Evolutionary conservation across 306 rosid genomes (phyloP), one percentile per base, ranked within the genome.

Genomic region (Psophocarpus tetragonolobus): DNA sequence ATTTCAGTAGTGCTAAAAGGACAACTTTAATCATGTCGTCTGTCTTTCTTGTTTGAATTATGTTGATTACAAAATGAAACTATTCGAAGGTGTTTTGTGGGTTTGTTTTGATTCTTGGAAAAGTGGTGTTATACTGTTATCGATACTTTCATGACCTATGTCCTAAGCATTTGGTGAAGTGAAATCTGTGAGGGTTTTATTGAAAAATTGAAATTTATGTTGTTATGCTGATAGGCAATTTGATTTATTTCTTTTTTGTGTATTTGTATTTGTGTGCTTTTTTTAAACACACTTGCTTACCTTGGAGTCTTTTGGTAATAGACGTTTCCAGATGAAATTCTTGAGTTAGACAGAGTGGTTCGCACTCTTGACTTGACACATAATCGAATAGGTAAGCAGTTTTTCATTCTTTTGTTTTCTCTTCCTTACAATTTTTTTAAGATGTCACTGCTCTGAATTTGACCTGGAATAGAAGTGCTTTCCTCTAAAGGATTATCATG

Each of bases 291-390:
- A 30, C 58, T 30, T 71, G 75, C 82, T 77, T 58, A 82, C 35
- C 30, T 29, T 67, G 50, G 35, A 75, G 8, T 29, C 45, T 64
- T 69, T 30, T 38, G 3, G 33, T 68, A 76, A 79, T 79, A 92
- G 99, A 53, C 92, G 18, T 95, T 95, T 86, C 98, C 99, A 0
- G 91, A 73, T 74, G 99, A 87, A 84, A 85, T 95, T 87, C 84
- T 92, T 67, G 90, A 86, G 48, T 71, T 92, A 77, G 98, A 90
- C 61, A 86, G 90, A 84, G 84, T 92, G 11, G 93, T 92, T n/a
- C 93, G 94, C 36, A 88, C 98, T 53, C 93, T 95, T 73, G 99
- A 95, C 82, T 73, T 95, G 56, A 92, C 93, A 0, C 88, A 86
- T 78, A 92, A 95, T 84, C 92, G 89, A 78, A 92, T 95, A 66